Conservation (phyloP, 495 filamentous ascomycete species). For the Parathielavia appendiculata region DNA sequence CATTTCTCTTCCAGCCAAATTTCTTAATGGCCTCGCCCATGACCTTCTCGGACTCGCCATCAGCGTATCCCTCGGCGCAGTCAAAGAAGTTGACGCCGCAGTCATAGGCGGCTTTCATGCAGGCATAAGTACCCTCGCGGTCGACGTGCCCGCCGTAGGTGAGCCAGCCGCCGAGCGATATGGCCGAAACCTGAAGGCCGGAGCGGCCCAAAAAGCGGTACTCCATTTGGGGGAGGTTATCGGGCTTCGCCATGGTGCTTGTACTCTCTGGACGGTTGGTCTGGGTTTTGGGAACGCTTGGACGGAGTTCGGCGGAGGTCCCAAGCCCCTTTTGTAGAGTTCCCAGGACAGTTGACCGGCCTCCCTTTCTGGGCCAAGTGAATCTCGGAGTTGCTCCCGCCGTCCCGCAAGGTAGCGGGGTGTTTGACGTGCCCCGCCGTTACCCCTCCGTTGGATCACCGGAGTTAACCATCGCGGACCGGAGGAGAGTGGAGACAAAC, state of each 20-base stretch:
- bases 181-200: constrained; percentile 68
- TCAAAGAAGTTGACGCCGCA: constrained; percentile 59
- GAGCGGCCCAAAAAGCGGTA: constrained; percentile 72
- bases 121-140: constrained; percentile 51
- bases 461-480: background rate
- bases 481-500: background rate
- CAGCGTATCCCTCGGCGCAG: constrained; percentile 46
- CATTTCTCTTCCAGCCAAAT: constrained; percentile 59
- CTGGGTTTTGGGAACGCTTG: background rate
- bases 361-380: background rate
- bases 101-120: constrained; percentile 67
- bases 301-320: background rate
- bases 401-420: constrained; percentile 1
- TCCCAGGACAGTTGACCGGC: background rate
- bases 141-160: constrained; percentile 75
- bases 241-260: constrained; percentile 37
- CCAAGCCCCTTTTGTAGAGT: background rate
- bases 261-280: background rate
- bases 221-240: constrained; percentile 58
- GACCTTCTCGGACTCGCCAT: constrained; percentile 52
- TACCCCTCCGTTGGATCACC: constrained; percentile 8
- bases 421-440: background rate
- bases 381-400: background rate
- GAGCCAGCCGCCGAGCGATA: constrained; percentile 70
- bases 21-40: constrained; percentile 57